Evolutionary conservation across 768 basidiomycete genomes (phyloP).

Genomic region (Tricholoma hemisulphureum): DNA sequence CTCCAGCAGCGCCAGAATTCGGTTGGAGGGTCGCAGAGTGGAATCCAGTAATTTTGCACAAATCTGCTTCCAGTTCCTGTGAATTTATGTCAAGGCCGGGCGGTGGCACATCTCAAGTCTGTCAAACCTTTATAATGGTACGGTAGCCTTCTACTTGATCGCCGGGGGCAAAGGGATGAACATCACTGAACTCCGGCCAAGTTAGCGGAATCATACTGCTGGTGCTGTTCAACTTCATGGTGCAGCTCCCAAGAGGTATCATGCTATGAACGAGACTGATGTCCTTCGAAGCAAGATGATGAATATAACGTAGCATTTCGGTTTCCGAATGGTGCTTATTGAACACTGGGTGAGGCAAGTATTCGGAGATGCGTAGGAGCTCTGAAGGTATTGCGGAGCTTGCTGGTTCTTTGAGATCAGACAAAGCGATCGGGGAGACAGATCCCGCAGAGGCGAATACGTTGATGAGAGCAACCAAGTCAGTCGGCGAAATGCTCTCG

Average conservation of each 20-base stretch:
- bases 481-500: slow-evolving; percentile 77
- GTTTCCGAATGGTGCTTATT: slow-evolving; percentile 98
- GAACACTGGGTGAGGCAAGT: slow-evolving; percentile 87
- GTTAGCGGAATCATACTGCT: slow-evolving; percentile 97
- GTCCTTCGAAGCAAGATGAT: slow-evolving; percentile 92
- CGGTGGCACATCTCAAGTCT: background rate
- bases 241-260: slow-evolving; percentile 94
- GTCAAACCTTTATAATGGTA: slow-evolving; percentile 67
- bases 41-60: slow-evolving; percentile 96
- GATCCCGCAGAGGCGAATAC: slow-evolving; percentile 74
- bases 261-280: slow-evolving; percentile 93
- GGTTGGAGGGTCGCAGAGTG: slow-evolving; percentile 95
- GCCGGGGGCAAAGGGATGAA: slow-evolving; percentile 91
- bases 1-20: slow-evolving; percentile 97
- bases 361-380: slow-evolving; percentile 62
- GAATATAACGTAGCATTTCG: slow-evolving; percentile 96
- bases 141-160: slow-evolving; percentile 90
- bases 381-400: slow-evolving; percentile 50
- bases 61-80: slow-evolving; percentile 86
- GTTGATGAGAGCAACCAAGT: slow-evolving; percentile 75
- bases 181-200: slow-evolving; percentile 85
- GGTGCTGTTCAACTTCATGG: slow-evolving; percentile 98
- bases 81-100: background rate
- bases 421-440: slow-evolving; percentile 42
- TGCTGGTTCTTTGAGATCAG: slow-evolving; percentile 45